phyloP scores from a whole-genome alignment of 495 filamentous ascomycete species.

The Diplogelasinospora grovesii region DNA sequence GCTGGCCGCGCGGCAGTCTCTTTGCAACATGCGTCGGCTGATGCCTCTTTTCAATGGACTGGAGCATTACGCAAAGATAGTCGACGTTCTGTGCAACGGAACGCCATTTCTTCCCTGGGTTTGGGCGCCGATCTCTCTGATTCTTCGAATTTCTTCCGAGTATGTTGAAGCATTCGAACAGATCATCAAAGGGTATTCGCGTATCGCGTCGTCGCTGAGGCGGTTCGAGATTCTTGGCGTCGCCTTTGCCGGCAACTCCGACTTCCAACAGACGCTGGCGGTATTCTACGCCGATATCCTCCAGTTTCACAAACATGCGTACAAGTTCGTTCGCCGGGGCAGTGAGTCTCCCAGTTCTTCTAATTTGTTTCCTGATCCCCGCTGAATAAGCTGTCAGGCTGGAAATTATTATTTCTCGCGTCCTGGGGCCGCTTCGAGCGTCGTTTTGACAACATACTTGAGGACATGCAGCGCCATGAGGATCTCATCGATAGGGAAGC shows the following conservation, averaged over 20 bases:
- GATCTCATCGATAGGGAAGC: slow-evolving; percentile 32
- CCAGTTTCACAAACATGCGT: slow-evolving; percentile 38
- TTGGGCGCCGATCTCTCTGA: slow-evolving; percentile 42
- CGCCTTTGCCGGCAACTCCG: slow-evolving; percentile 22
- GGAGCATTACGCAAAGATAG: slow-evolving; percentile 31
- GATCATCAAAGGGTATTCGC: slow-evolving; percentile 34
- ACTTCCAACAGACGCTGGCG: slow-evolving; percentile 34
- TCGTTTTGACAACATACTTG: slow-evolving; percentile 32
- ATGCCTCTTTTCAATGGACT: slow-evolving; percentile 31
- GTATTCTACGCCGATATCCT: slow-evolving; percentile 39
- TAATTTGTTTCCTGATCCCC: background rate
- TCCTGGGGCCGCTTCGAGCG: slow-evolving; percentile 36
- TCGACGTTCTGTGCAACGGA: slow-evolving; percentile 40
- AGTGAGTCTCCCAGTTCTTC: slow-evolving; percentile 18
- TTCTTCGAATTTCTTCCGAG: slow-evolving; percentile 32
- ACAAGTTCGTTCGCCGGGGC: slow-evolving; percentile 36
- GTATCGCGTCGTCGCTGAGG: slow-evolving; percentile 31
- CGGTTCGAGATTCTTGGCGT: slow-evolving; percentile 29
- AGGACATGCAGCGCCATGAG: slow-evolving; percentile 28
- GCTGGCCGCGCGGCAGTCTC: slow-evolving; percentile 25
- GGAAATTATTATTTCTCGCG: slow-evolving; percentile 37
- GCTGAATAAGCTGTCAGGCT: too few relatives aligned
- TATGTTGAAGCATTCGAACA: slow-evolving; percentile 32
- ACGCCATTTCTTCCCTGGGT: slow-evolving; percentile 40
- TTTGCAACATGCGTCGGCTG: slow-evolving; percentile 36